Conservation (phyloP, 768 basidiomycete genomes). For the Clavaria fumosa region DNA sequence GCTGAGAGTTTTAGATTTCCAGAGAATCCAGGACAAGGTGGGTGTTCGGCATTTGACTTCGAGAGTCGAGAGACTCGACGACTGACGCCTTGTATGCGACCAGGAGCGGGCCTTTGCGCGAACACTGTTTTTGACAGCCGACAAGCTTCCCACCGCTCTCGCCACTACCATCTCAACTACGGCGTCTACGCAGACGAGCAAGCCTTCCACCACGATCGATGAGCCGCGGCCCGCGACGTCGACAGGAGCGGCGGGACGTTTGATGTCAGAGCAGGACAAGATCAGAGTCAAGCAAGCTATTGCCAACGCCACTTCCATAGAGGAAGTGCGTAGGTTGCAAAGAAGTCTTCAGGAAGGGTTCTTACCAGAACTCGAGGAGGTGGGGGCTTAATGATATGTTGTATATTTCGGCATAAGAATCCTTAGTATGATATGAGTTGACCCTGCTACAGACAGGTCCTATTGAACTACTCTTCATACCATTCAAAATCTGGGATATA, state of each 20-base stretch:
- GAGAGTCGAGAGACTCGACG: conserved; percentile 9
- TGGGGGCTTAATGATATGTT: conserved; percentile 45
- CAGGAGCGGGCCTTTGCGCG: conserved; percentile 72
- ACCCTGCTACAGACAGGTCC: no score
- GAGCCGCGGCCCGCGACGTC: conserved; percentile 50
- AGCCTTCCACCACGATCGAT: conserved; percentile 48
- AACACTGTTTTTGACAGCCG: conserved; percentile 66
- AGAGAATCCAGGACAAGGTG: conserved; percentile 90
- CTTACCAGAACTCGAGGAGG: conserved; percentile 60
- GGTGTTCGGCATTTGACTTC: conserved; percentile 27
- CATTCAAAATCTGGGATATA: no score
- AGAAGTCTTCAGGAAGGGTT: conserved; percentile 74
- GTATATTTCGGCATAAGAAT: conserved; percentile 18
- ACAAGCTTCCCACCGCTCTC: conserved; percentile 62
- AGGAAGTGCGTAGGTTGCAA: conserved; percentile 76
- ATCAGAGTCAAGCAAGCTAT: conserved; percentile 79
- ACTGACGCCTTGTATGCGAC: conserved; percentile 7
- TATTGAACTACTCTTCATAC: no score
- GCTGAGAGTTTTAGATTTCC: conserved; percentile 87
- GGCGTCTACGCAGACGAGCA: conserved; percentile 51
- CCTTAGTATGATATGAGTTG: no score
- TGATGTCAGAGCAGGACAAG: conserved; percentile 87
- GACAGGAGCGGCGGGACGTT: conserved; percentile 57
- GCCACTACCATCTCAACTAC: conserved; percentile 66
- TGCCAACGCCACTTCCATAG: conserved; percentile 78